A percentile compares a stretch with the other conserved stretches of the same genome.
These are phyloP conservation scores for Penicillium coffeae DNA, from an alignment of 495 filamentous ascomycete genomes.

Conservation along the genomic window DNA sequence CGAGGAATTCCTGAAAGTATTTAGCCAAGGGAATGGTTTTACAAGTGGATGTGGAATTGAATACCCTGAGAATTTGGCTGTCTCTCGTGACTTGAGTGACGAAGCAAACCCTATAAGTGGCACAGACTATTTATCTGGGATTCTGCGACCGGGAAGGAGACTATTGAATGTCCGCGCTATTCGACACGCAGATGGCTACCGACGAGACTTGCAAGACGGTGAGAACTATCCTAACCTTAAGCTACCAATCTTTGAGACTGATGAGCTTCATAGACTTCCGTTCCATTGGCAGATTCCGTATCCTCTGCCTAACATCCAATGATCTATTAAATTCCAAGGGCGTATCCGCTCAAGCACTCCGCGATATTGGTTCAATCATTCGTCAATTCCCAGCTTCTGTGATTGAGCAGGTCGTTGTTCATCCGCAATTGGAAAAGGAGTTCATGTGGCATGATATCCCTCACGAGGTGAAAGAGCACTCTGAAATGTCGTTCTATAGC, in stretches of 20 bases:
- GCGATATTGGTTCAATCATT: slow-evolving; percentile 38
- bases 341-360: slow-evolving; percentile 27
- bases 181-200: slow-evolving; percentile 45
- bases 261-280: slow-evolving; percentile 28
- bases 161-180: slow-evolving; percentile 33
- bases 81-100: slow-evolving; percentile 21
- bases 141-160: slow-evolving; percentile 31
- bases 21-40: slow-evolving; percentile 44
- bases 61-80: slow-evolving; percentile 40
- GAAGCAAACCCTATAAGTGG: slow-evolving; percentile 28
- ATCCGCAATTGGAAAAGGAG: slow-evolving; percentile 46
- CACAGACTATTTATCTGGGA: slow-evolving; percentile 44
- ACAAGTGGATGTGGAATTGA: slow-evolving; percentile 46
- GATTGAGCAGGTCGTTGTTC: slow-evolving; percentile 60
- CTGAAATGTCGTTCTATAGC: slow-evolving; percentile 57
- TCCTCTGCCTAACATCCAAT: slow-evolving; percentile 38
- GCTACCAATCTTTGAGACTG: background rate
- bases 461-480: slow-evolving; percentile 52
- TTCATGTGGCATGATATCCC: slow-evolving; percentile 59
- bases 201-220: slow-evolving; percentile 48
- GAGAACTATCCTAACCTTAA: slow-evolving; percentile 1
- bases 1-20: slow-evolving; percentile 49
- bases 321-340: slow-evolving; percentile 30
- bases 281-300: slow-evolving; percentile 45
- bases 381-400: slow-evolving; percentile 39